Base-by-base conservation (phyloP, 805 yeast species). In the Metschnikowia drakensbergensis region DNA sequence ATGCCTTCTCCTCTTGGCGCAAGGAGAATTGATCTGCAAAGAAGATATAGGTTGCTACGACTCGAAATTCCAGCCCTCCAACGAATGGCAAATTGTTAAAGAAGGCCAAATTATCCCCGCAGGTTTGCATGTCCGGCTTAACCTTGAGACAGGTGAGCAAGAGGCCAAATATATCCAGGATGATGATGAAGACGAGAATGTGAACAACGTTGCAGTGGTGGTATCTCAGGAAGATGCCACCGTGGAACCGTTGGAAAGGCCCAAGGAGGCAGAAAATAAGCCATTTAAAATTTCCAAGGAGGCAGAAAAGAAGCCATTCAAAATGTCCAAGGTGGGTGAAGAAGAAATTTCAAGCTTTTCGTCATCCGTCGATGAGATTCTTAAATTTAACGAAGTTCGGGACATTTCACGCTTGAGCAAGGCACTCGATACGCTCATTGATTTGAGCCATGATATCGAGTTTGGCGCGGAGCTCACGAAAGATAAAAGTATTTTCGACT, bases 31-130 rank as follows among this genome's bases (percentile, higher is more conserved):
- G 31, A 30, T 30, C 23, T 30, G 36, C 52, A 73, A 74, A 1
- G 69, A 69, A 22, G 58, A 63, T 2, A 68, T 74, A 45, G 69
- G 74, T 1, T 86, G 92, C 58, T 86, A 86, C 58, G 86, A 88
- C 1, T 66, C 67, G 37, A 52, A 77, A 2, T 89, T 90, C 60
- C 78, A 66, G 34, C 86, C 97, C 1, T 66, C 82, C 0, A 52
- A 61, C 1, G 80, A 85, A 54, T 91, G 96, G 96, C 81, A 83
- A 67, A 60, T 61, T 1, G 78, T 91, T 4, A 73, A 68, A 55
- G 83, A 79, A 42, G 89, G 83, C n/a, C 96, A 88, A 59, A 74
- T 77, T 6, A 74, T 91, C 3, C 96, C 97, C 0, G 79, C 79
- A 5, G 98, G 97, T 0, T 66, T 87, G 31, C 91, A 87, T 63